Percentiles rank a stretch among this genome's conserved stretches.
phyloP scores from a whole-genome alignment of 495 filamentous ascomycete genomes.

The Amphirosellinia nigrospora region DNA sequence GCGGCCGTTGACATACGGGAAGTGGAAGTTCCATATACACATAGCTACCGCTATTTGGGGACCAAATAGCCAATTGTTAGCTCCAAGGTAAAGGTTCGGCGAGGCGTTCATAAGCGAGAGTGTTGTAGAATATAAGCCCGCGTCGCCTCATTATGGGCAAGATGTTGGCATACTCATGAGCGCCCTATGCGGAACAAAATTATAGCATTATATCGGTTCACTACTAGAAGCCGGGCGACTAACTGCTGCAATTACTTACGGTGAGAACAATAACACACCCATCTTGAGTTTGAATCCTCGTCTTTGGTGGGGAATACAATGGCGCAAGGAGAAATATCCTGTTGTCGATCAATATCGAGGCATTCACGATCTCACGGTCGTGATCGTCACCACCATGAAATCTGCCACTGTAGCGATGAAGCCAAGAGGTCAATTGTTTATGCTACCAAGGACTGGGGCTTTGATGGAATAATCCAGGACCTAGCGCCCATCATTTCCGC shows the following conservation, averaged over 20 bases:
- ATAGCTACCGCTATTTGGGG: neutral
- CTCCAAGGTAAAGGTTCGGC: neutral
- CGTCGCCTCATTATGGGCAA: neutral
- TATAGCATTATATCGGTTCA: neutral
- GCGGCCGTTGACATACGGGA: neutral
- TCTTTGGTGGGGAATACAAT: neutral
- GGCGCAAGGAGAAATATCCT: neutral
- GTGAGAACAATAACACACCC: neutral
- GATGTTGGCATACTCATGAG: neutral
- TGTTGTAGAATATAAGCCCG: neutral
- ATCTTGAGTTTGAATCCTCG: neutral
- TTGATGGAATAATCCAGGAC: neutral
- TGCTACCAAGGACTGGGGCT: neutral
- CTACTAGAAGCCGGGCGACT: neutral
- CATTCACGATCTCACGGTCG: neutral
- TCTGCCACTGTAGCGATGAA: neutral
- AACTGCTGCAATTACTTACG: neutral
- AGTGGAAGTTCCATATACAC: neutral
- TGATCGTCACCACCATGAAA: neutral
- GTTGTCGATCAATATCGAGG: neutral
- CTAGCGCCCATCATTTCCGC: neutral
- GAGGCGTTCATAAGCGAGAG: neutral
- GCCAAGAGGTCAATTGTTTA: neutral
- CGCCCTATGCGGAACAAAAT: neutral
- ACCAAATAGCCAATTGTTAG: neutral